Evolutionary conservation across 2,329 filamentous ascomycete species (phyloP), one percentile per base, ranked within the genome.

Genomic region (Xylariaceae sp.): DNA sequence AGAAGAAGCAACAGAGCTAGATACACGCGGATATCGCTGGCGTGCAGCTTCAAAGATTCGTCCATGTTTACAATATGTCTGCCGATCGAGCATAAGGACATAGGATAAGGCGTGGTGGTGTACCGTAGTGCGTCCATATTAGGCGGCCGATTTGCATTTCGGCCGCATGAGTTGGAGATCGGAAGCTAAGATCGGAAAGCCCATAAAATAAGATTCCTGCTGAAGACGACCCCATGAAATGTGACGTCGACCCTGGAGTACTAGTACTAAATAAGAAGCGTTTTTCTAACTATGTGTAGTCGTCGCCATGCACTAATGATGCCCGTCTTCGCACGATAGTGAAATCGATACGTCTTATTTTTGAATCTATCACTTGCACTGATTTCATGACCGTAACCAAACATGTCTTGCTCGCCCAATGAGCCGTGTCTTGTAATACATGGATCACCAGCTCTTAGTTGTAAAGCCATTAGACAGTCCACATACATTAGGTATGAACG

Each of bases 191-290:
- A 58, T 50, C 40, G 46, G 51, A 16, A 21, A 35, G 18, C 62
- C 58, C 60, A 60, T 62, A 61, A 62, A 64, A 64, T 64, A 64
- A 64, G 55, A 61, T 64, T 65, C 55, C 57, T 44, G 41, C 41
- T 37, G 36, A 32, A 35, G 27, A 27, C 26, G 32, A 21, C 56
- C 50, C 49, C 35, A 41, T 46, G 20, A n/a, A 20, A 23, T 46
- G 44, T 63, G 60, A 63, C 48, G 50, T 53, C 51, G 53, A 42
- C 47, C 33, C 20, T 40, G 43, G 49, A 32, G 35, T 18, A 37
- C 10, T 10, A 5, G 13, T 20, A 9, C 35, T 15, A 15, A 33
- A 13, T 33, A 3, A 15, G 30, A 4, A 11, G 11, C 8, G 30
- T 33, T 33, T n/a, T n/a, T n/a, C n/a, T n/a, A n/a, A n/a, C n/a